Conservation (phyloP, 1,284 basidiomycete species). For the Gomphus sp. region DNA sequence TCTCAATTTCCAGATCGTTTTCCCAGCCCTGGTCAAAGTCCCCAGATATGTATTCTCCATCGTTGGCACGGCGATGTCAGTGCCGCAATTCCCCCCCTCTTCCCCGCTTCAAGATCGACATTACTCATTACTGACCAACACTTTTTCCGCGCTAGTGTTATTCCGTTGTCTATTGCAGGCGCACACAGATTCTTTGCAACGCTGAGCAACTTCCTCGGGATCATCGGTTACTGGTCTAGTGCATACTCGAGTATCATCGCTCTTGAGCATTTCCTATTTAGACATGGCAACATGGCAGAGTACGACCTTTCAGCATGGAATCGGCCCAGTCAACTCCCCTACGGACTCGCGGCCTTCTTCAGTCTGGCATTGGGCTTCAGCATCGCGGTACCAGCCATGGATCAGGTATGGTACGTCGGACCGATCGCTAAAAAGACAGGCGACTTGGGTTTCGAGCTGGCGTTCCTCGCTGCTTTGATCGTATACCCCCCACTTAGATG, state of each 20-base stretch:
- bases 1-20: conserved; percentile 72
- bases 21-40: conserved; percentile 57
- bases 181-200: conserved; percentile 57
- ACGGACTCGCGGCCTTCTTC: conserved; percentile 51
- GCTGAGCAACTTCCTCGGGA: conserved; percentile 57
- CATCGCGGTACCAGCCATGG: conserved; percentile 59
- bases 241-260: conserved; percentile 52
- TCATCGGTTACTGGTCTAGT: conserved; percentile 68
- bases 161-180: conserved; percentile 61
- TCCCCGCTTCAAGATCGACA: not conserved
- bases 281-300: conserved; percentile 34
- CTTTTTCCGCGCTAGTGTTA: conserved; percentile 39
- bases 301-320: conserved; percentile 55
- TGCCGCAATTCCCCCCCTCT: no score
- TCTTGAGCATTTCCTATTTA: conserved; percentile 57
- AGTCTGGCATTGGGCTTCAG: conserved; percentile 44
- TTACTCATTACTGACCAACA: conserved; percentile 32
- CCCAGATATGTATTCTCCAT: conserved; percentile 86
- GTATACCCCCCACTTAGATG: conserved; percentile 50
- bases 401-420: conserved; percentile 65
- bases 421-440: conserved; percentile 62
- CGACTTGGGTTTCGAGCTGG: conserved; percentile 72
- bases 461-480: conserved; percentile 42
- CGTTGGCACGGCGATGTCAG: conserved; percentile 71
- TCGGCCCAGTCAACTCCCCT: conserved; percentile 42